Conservation (phyloP, 192 early-diverging fungal genomes). For the Physocladia obscura region DNA sequence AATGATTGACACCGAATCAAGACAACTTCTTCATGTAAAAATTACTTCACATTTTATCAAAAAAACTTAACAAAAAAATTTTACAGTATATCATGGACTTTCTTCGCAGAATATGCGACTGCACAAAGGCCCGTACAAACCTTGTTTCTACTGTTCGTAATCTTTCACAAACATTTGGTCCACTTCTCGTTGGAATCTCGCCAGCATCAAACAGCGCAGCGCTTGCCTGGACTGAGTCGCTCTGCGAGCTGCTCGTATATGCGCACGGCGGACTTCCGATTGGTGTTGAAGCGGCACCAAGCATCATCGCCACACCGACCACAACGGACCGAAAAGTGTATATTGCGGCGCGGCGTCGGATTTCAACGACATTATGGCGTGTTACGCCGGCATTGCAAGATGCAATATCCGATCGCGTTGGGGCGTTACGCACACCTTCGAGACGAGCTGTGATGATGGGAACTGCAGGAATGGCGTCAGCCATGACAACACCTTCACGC, state of each 20-base stretch:
- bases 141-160: background rate
- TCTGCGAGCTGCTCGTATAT: constrained; percentile 16
- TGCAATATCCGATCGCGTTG: constrained; percentile 6
- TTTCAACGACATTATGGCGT: background rate
- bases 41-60: background rate
- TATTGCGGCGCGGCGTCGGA: background rate
- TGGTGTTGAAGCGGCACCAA: background rate
- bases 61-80: background rate
- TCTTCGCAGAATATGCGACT: constrained; percentile 18
- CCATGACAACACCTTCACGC: background rate
- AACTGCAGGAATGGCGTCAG: background rate
- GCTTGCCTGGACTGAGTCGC: background rate
- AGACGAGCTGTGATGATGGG: constrained; percentile 4
- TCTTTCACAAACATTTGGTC: constrained; percentile 3
- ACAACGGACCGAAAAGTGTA: background rate
- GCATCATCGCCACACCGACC: background rate
- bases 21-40: constrained; percentile 17
- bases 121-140: background rate
- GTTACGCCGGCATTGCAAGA: background rate
- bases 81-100: constrained; percentile 21
- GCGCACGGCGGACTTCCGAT: constrained; percentile 3
- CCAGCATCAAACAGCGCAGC: background rate
- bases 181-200: background rate
- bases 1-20: constrained; percentile 11
- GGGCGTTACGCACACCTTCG: constrained; percentile 1